Percentiles rank a stretch among this genome's conserved stretches.
phyloP scores from a whole-genome alignment of 2,329 filamentous ascomycete genomes.

The Chrysoporthe cubensis region DNA sequence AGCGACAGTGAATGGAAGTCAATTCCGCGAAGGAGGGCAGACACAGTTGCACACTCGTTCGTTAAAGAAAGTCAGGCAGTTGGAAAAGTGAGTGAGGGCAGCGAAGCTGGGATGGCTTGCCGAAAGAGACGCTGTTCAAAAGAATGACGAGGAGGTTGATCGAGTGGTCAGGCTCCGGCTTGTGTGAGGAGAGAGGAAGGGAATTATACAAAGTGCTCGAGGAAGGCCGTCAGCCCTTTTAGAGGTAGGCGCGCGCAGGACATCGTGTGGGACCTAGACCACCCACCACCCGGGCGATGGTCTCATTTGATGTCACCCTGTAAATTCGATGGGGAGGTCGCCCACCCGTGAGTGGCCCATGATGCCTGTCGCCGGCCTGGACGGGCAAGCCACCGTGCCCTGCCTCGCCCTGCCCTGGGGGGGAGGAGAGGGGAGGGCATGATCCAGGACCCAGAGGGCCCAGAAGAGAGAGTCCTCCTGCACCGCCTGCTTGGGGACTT shows the following conservation, averaged over 20 bases:
- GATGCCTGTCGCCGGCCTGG: constrained; percentile 17
- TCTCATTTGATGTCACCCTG: constrained; percentile 26
- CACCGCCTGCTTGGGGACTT: constrained; percentile 21
- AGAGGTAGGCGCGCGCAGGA: constrained; percentile 26
- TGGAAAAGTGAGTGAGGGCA: constrained; percentile 29
- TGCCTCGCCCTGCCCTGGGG: not conserved
- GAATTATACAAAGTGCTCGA: constrained; percentile 24
- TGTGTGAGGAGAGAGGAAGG: constrained; percentile 25
- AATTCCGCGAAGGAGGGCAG: constrained; percentile 37
- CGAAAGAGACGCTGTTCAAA: constrained; percentile 28
- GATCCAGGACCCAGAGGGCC: constrained; percentile 5
- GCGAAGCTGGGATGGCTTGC: constrained; percentile 27
- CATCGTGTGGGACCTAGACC: constrained; percentile 18
- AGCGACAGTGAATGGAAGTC: constrained; percentile 37
- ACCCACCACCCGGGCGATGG: constrained; percentile 17
- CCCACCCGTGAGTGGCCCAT: constrained; percentile 24
- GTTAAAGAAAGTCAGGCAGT: constrained; percentile 37
- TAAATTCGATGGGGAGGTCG: constrained; percentile 27
- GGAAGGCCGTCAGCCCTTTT: constrained; percentile 28
- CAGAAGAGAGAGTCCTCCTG: constrained; percentile 15
- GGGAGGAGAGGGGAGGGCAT: not conserved
- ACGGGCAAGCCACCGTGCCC: not conserved
- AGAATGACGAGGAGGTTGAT: constrained; percentile 29
- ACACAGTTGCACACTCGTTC: constrained; percentile 37
- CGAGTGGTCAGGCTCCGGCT: constrained; percentile 27